phyloP scores from a whole-genome alignment of 2,329 filamentous ascomycete genomes.

The Diaporthe australafricana region DNA sequence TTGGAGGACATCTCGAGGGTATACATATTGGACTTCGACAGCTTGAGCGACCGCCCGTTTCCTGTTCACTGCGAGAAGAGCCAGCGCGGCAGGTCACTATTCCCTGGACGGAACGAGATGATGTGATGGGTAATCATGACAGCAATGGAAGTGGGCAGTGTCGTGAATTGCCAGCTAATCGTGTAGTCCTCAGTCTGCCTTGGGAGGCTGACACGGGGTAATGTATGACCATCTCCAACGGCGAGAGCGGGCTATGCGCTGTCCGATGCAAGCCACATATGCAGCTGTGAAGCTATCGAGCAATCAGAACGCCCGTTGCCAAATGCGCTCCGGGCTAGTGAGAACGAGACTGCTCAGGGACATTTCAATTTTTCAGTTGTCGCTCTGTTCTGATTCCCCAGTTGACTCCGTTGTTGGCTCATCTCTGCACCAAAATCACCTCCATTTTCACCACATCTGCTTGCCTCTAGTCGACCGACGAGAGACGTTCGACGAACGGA shows the following conservation, averaged over 20 bases:
- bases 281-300: not conserved
- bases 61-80: not conserved
- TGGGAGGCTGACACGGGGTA: not conserved
- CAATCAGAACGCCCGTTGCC: not conserved
- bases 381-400: not conserved
- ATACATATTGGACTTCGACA: not conserved
- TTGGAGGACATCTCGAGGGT: not conserved
- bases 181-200: not conserved
- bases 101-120: not conserved
- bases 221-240: not conserved
- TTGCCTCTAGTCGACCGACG: no score
- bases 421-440: no score
- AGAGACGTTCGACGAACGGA: no score
- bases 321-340: not conserved
- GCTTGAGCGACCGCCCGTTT: not conserved
- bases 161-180: no score
- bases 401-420: no score
- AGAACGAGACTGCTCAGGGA: not conserved
- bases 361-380: not conserved
- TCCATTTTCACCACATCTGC: no score
- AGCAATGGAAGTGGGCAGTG: not conserved
- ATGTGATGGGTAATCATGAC: not conserved
- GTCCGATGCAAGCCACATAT: slow-evolving; percentile 4
- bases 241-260: not conserved
- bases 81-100: not conserved